Conservation (phyloP, 2,329 filamentous ascomycete species). For the Penicillium aurantiogriseum region DNA sequence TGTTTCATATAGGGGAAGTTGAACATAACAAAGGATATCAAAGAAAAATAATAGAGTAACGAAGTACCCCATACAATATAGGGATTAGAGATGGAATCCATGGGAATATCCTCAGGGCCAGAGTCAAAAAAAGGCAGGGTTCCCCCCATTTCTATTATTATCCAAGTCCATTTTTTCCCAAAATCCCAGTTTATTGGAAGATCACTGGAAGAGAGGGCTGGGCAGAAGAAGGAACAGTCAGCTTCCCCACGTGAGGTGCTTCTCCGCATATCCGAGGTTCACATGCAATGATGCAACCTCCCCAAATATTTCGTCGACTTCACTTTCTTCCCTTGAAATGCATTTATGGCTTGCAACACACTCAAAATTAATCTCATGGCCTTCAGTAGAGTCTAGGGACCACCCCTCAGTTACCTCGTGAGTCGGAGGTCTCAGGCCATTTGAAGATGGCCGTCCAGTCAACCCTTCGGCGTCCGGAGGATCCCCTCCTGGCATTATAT, state of each 20-base stretch:
- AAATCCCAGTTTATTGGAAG: not conserved
- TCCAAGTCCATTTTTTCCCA: not conserved
- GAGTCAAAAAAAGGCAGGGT: not conserved
- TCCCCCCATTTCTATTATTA: not conserved
- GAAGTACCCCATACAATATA: not conserved
- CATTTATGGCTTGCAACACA: not conserved
- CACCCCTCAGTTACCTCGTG: not conserved
- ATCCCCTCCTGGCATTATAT: slow-evolving; percentile 64
- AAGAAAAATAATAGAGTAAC: not conserved
- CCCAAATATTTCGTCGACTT: slow-evolving; percentile 1
- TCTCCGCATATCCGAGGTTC: slow-evolving; percentile 27
- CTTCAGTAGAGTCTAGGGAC: not conserved
- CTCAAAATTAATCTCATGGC: slow-evolving; percentile 1
- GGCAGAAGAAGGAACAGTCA: slow-evolving; percentile 3
- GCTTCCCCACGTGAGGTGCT: slow-evolving; percentile 23
- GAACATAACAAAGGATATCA: not conserved
- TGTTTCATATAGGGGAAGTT: not conserved
- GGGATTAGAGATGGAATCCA: not conserved
- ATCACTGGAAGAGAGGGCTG: not conserved
- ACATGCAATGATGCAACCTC: slow-evolving; percentile 29
- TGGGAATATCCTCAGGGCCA: not conserved
- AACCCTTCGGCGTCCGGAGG: slow-evolving; percentile 68
- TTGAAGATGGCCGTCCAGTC: slow-evolving; percentile 79
- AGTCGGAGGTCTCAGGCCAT: slow-evolving; percentile 7
- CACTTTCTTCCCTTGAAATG: slow-evolving; percentile 2